Percentiles rank a stretch among this genome's conserved stretches.
These are phyloP conservation scores for Cladosporium sp. DNA, from an alignment of 2,329 filamentous ascomycete genomes.

Conservation along the genomic window DNA sequence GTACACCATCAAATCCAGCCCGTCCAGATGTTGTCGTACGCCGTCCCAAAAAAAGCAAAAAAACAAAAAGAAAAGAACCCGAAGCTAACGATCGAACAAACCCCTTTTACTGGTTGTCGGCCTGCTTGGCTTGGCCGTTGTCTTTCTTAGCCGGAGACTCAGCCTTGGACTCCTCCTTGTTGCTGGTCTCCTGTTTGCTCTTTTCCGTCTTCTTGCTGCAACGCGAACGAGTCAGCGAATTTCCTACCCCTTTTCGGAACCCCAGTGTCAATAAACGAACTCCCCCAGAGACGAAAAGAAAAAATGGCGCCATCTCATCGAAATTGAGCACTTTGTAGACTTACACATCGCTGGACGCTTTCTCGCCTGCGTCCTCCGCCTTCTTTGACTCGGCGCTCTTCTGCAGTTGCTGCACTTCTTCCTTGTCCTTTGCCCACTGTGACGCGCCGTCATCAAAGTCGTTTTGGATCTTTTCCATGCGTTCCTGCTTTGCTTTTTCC, in stretches of 20 bases:
- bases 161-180: slow-evolving; percentile 2
- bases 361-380: slow-evolving; percentile 34
- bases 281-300: slow-evolving; percentile 8
- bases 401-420: slow-evolving; percentile 54
- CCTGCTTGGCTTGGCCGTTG: neutral
- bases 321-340: slow-evolving; percentile 9
- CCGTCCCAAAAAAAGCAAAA: neutral
- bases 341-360: slow-evolving; percentile 21
- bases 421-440: slow-evolving; percentile 90
- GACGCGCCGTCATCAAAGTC: slow-evolving; percentile 69
- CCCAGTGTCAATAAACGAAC: slow-evolving; percentile 11
- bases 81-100: neutral
- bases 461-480: slow-evolving; percentile 72
- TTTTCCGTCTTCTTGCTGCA: slow-evolving; percentile 18
- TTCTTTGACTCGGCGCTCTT: slow-evolving; percentile 39
- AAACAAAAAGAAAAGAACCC: neutral
- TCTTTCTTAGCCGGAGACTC: slow-evolving; percentile 1
- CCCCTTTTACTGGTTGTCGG: neutral
- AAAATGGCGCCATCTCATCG: slow-evolving; percentile 6
- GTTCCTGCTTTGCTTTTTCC: slow-evolving; percentile 67
- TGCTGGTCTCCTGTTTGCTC: slow-evolving; percentile 11
- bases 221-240: slow-evolving; percentile 23
- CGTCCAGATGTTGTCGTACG: slow-evolving; percentile 5
- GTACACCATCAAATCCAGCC: slow-evolving; percentile 4
- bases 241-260: slow-evolving; percentile 20